These are phyloP conservation scores for Entophlyctis luteolus DNA, from an alignment of 192 early-diverging fungal genomes.

Conservation along the genomic window DNA sequence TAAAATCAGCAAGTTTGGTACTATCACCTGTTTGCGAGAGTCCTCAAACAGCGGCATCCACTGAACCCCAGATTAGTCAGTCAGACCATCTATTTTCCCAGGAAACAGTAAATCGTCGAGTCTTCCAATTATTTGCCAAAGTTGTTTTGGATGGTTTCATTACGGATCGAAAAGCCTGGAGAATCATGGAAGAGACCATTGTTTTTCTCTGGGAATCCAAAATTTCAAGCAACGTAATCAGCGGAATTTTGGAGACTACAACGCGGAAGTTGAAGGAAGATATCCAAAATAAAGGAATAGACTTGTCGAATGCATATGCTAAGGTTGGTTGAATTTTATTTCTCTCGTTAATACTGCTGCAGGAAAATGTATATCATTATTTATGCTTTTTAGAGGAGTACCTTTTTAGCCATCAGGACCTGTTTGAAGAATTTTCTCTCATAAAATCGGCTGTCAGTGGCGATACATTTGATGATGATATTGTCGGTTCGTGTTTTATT, in stretches of 20 bases:
- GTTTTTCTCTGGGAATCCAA: conserved; percentile 23
- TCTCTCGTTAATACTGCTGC: not conserved
- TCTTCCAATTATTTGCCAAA: conserved; percentile 22
- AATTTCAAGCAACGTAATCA: conserved; percentile 14
- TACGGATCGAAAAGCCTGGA: conserved; percentile 36
- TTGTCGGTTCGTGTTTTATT: too few relatives aligned
- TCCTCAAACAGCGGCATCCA: not conserved
- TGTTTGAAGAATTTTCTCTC: conserved; percentile 37
- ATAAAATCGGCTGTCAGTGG: too few relatives aligned
- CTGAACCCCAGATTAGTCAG: not conserved
- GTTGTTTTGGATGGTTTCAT: conserved; percentile 38
- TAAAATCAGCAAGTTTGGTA: not conserved
- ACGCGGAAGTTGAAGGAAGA: conserved; percentile 24
- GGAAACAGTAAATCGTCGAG: conserved; percentile 12
- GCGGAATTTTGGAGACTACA: conserved; percentile 19
- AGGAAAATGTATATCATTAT: conserved; percentile 41
- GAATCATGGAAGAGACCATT: conserved; percentile 34
- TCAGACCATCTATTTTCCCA: too few relatives aligned
- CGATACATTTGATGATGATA: too few relatives aligned
- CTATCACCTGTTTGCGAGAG: conserved; percentile 17
- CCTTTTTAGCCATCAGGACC: conserved; percentile 43
- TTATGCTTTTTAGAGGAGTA: conserved; percentile 38
- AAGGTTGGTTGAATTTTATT: conserved; percentile 11
- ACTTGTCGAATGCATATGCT: conserved; percentile 25
- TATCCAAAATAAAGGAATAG: conserved; percentile 18